A percentile compares a stretch with the other conserved stretches of the same genome.
Conservation (phyloP, 345 rosid genomes). For the Lumnitzera littorea region DNA sequence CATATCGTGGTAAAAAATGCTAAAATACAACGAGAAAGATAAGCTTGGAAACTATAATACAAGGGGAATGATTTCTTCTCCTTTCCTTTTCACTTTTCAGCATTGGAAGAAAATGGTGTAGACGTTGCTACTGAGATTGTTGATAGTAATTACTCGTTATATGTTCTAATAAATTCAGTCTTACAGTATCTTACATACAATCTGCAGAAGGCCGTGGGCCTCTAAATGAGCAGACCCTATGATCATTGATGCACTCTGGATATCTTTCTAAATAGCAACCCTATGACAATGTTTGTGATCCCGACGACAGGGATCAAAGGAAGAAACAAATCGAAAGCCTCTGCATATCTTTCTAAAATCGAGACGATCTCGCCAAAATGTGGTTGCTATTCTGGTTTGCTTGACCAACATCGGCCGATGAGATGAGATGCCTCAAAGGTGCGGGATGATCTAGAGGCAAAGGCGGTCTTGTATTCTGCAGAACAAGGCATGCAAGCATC, state of each 20-base stretch:
- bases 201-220: conserved; percentile 12
- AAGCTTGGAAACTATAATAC: no score
- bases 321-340: conserved; percentile 40
- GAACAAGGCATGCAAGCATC: conserved; percentile 5
- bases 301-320: conserved; percentile 22
- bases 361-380: conserved; percentile 51
- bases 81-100: no score
- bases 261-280: no score
- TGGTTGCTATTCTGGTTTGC: conserved; percentile 49
- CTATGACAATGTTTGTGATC: conserved; percentile 6
- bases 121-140: no score
- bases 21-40: no score
- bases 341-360: conserved; percentile 41
- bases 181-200: background rate
- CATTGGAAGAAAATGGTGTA: no score
- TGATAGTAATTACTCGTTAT: no score
- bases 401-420: conserved; percentile 59
- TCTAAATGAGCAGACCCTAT: conserved; percentile 13
- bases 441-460: conserved; percentile 45
- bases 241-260: conserved; percentile 23
- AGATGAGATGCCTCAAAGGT: conserved; percentile 38
- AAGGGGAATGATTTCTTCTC: no score
- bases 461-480: conserved; percentile 72
- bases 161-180: no score
- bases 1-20: no score